Conservation (phyloP, 331 rosid genomes). For the Malus hybrid region DNA sequence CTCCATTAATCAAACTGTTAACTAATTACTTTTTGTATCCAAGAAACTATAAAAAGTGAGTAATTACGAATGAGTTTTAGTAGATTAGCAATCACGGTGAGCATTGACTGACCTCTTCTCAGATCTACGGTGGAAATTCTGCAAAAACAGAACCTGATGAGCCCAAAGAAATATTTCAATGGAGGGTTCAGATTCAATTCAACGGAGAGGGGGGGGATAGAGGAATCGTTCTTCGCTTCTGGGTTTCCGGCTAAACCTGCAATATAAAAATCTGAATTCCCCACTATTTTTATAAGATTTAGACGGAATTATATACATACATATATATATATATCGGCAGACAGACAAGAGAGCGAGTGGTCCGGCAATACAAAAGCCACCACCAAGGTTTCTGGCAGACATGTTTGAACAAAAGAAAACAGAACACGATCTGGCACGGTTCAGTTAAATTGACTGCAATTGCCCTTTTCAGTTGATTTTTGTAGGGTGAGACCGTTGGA, state of each 20-base stretch:
- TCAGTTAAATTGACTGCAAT: conserved; percentile 18
- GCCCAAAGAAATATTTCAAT: not conserved
- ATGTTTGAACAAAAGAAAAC: not conserved
- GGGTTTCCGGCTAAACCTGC: conserved; percentile 18
- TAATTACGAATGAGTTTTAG: not conserved
- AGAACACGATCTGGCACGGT: not conserved
- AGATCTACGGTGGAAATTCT: conserved; percentile 27
- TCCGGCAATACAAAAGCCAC: conserved; percentile 15
- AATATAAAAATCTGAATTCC: not conserved
- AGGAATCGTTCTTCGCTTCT: not conserved
- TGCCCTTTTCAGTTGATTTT: conserved; percentile 3
- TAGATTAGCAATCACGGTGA: not conserved
- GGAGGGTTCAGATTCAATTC: not conserved
- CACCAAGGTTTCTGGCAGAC: conserved; percentile 15
- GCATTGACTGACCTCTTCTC: conserved; percentile 28
- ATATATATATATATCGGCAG: not conserved
- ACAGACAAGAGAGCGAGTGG: not conserved
- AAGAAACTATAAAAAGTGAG: not conserved
- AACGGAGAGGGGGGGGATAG: not conserved
- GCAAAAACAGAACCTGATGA: not conserved
- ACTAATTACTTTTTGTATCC: not conserved
- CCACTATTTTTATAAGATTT: not conserved
- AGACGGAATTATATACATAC: not conserved
- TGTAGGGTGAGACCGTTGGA: no score
- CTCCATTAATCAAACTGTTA: not conserved